Base-by-base conservation (phyloP, 129 eudicot genomes). In the Artemisia argyi region DNA sequence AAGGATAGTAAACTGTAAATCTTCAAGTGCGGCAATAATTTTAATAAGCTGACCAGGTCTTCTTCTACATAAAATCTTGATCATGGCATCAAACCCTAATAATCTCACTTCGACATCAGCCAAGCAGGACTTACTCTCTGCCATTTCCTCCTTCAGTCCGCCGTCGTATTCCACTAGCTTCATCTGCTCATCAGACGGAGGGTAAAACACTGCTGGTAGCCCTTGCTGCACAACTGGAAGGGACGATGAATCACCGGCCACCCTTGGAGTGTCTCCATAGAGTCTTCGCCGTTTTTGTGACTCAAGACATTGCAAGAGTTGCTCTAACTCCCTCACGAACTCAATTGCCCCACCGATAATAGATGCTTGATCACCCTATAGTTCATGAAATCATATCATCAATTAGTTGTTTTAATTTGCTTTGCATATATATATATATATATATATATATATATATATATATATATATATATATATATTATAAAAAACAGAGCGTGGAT, bases 331-430 rank as follows among this genome's bases (percentile, higher is more conserved):
- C 72, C 97, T 78, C 52, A 93, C 97, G 28, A 93, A 93, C 82
- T 93, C 98, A 54, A 93, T 93, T 0, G 98, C 98, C 58, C 98
- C 98, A 55, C 98, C 98, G 14, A 93, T 84, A 20, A 89, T 87
- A 3, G 95, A 93, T 19, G 96, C 95, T 86, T 91, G 97, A 86
- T 91, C 97, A 60, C 97, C 97, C 97, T 91, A 65, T 3, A 55
- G 20, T 24, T 16, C 55, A 71, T n/a, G 22, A 26, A 64, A 69
- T 26, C 67, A 62, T 18, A 20, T 62, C 26, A 55, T 46, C 7
- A 0, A 8, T 17, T 7, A 3, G 52, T 0, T 39, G 51, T n/a
- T 26, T 60, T 24, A 3, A 3, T 11, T 3, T 1, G 1, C 7
- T 35, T 35, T 39, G 46, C 46, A 39, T 39, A 39, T 39, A 6